phyloP scores from a whole-genome alignment of 179 eudicot species.

The Beta macrorhiza region DNA sequence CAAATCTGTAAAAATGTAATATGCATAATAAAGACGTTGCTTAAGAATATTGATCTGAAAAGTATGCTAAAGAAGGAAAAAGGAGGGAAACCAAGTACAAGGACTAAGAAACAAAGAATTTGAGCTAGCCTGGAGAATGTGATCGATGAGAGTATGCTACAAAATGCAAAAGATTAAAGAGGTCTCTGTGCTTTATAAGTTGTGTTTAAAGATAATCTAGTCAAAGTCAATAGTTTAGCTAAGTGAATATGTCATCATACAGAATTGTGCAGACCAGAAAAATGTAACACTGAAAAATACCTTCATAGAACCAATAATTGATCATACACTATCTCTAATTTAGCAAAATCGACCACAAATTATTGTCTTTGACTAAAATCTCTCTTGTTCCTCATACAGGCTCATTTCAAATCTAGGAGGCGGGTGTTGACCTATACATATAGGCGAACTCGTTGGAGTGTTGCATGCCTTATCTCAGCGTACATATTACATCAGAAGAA shows the following conservation, averaged over 20 bases:
- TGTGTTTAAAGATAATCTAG: neutral
- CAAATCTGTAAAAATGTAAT: conserved; percentile 9
- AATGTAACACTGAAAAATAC: neutral
- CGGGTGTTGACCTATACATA: conserved; percentile 4
- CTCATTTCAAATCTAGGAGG: neutral
- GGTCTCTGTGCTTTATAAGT: conserved; percentile 16
- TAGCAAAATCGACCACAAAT: neutral
- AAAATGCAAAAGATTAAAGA: conserved; percentile 14
- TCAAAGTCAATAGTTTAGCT: conserved; percentile 18
- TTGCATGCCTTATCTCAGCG: neutral
- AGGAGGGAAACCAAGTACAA: neutral
- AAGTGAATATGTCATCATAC: conserved; percentile 16
- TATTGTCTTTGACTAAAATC: neutral
- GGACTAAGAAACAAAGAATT: neutral
- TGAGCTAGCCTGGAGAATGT: conserved; percentile 20
- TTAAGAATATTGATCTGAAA: conserved; percentile 21
- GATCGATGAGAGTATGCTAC: conserved; percentile 13
- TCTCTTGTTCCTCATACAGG: neutral
- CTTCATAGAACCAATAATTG: neutral
- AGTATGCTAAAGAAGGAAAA: conserved; percentile 2
- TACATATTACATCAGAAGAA: neutral
- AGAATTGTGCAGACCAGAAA: conserved; percentile 11
- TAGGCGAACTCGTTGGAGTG: neutral
- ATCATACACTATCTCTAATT: neutral
- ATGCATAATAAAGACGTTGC: conserved; percentile 18